Evolutionary conservation across 2,329 filamentous ascomycete species (phyloP), one percentile per base, ranked within the genome.

Genomic region (Neofusicoccum kwambonambiense): DNA sequence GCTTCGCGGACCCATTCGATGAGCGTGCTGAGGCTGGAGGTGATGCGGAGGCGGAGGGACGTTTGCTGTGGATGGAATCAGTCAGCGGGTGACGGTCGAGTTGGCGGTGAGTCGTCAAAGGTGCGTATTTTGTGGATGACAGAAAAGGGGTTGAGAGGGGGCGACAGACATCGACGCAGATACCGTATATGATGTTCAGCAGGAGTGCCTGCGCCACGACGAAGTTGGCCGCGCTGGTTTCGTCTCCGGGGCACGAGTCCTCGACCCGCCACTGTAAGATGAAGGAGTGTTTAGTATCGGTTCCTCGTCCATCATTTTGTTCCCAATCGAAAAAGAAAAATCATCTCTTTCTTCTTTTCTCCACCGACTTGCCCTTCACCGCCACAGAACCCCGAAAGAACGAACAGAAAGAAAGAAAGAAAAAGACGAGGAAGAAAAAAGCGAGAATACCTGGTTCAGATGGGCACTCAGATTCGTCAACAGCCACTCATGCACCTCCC

Each of bases 1-100:
- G 52, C 52, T 56, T 56, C 52, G 37, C 52, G 52, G 19, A 56
- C n/a, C 52, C 52, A 56, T n/a, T 56, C 52, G 19, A 42, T 41
- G 11, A 56, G 52, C 4, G 37, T 56, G 37, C 52, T 41, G 12
- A 56, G 19, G 11, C 17, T 17, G 4, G 52, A 56, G 13, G 35
- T 42, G 34, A 56, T 22, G 19, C 52, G 52, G 15, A 56, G 35
- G 37, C 52, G 52, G 12, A 56, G 52, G 11, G 11, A 5, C 4
- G 37, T 41, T n/a, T 56, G 52, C 27, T 51, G 47, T 4, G 27
- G 22, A 15, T 34, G 11, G 47, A 3, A 6, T 15, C 22, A 22
- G 22, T 22, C 22, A 22, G 22, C 22, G 3, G 22, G 3, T 3
- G 22, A 22, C 22, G 22, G 3, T 22, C 22, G 3, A 22, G 22